Percentiles rank a stretch among this genome's conserved stretches.
Conservation (phyloP, 345 rosid genomes). For the Brassica rapa region DNA sequence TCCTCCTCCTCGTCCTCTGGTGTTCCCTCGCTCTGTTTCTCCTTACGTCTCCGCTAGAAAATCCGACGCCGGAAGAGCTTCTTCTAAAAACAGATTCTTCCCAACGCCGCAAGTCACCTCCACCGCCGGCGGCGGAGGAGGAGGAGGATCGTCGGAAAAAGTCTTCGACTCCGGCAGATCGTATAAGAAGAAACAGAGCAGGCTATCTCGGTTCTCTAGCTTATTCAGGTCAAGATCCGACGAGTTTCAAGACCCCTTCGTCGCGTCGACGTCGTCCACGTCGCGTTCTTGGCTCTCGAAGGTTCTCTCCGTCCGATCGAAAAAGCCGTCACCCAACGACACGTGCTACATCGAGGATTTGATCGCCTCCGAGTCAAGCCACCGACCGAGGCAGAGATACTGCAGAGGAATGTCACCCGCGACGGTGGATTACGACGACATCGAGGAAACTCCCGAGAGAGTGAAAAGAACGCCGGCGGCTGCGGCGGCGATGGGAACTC, state of each 20-base stretch:
- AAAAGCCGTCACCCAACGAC: conserved; percentile 39
- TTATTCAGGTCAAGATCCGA: conserved; percentile 78
- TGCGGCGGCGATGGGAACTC: conserved; percentile 39
- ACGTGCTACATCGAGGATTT: conserved; percentile 11
- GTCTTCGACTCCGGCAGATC: conserved; percentile 28
- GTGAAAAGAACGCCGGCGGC: conserved; percentile 39
- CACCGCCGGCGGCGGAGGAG: conserved; percentile 26
- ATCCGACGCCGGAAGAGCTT: conserved; percentile 47
- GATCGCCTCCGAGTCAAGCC: background rate
- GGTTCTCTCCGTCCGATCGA: conserved; percentile 46
- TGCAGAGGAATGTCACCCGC: conserved; percentile 89
- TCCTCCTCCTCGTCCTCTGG: conserved; percentile 37
- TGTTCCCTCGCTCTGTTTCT: conserved; percentile 83
- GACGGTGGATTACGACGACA: conserved; percentile 36
- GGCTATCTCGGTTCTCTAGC: conserved; percentile 50
- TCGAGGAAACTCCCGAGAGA: conserved; percentile 53
- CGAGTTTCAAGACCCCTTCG: conserved; percentile 42
- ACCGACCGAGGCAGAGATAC: conserved; percentile 39
- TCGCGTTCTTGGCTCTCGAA: conserved; percentile 56
- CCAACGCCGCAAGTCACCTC: conserved; percentile 75
- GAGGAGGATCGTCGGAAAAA: conserved; percentile 25
- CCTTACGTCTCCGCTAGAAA: conserved; percentile 70
- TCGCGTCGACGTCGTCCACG: conserved; percentile 37
- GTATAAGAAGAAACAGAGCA: conserved; percentile 44
- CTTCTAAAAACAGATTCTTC: conserved; percentile 49